Conservation (phyloP, 192 early-diverging fungal species). For the Coemansia asiatica region DNA sequence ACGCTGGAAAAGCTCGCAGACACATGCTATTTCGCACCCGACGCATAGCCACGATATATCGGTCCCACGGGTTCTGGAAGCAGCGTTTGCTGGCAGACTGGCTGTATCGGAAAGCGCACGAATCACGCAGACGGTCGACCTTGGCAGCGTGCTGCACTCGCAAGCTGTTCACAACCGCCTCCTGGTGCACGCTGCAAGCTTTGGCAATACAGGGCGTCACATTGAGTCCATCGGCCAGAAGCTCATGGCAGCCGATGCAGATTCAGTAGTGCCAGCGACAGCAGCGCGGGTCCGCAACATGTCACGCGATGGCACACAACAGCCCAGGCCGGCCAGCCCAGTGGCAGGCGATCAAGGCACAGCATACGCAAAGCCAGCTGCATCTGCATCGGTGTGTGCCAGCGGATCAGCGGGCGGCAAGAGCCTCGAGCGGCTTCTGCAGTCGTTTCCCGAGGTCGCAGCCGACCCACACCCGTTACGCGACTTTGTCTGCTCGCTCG, state of each 20-base stretch:
- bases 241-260: slow-evolving; percentile 8
- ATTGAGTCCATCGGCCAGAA: slow-evolving; percentile 19
- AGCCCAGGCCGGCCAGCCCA: slow-evolving; percentile 3
- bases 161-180: not conserved
- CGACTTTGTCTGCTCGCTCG: slow-evolving; percentile 43
- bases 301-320: not conserved
- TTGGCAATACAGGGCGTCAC: not conserved
- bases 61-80: not conserved
- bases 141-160: not conserved
- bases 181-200: not conserved
- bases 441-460: slow-evolving; percentile 23
- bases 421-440: slow-evolving; percentile 4
- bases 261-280: not conserved
- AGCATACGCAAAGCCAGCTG: not conserved
- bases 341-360: not conserved
- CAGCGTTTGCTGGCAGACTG: not conserved
- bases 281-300: not conserved
- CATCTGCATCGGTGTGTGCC: not conserved
- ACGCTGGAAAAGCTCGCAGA: not conserved
- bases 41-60: not conserved
- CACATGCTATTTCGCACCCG: not conserved
- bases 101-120: not conserved
- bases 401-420: not conserved
- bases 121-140: not conserved
- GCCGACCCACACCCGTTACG: not conserved